Evolutionary conservation across 2,329 filamentous ascomycete genomes (phyloP).

Genomic region (Pyricularia grisea): DNA sequence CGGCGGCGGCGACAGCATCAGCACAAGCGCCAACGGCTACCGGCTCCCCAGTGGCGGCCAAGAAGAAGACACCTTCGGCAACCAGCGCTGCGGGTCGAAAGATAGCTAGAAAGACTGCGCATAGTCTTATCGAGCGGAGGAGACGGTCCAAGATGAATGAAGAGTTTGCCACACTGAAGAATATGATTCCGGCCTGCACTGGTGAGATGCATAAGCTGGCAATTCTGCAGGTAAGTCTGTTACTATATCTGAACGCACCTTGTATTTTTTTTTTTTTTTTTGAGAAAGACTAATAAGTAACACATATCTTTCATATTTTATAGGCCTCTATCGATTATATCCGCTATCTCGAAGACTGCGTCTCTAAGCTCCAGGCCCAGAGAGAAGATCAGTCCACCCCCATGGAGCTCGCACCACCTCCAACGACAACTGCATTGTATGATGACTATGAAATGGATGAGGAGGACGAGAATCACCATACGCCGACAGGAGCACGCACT

Average conservation of each 20-base stretch:
- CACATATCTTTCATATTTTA: neutral
- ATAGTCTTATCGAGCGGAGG: slow-evolving; percentile 86
- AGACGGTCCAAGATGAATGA: slow-evolving; percentile 97
- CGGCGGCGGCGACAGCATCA: slow-evolving; percentile 3
- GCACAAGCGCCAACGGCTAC: slow-evolving; percentile 2
- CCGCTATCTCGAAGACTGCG: slow-evolving; percentile 84
- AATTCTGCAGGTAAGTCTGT: slow-evolving; percentile 68
- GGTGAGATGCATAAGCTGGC: slow-evolving; percentile 98
- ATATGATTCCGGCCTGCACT: slow-evolving; percentile 92
- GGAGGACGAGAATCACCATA: neutral
- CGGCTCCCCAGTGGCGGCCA: slow-evolving; percentile 32
- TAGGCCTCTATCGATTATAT: slow-evolving; percentile 97
- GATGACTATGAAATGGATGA: slow-evolving; percentile 1
- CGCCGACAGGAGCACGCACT: neutral
- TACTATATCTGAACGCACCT: neutral
- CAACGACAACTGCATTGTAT: slow-evolving; percentile 41
- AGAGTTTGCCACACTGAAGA: slow-evolving; percentile 86
- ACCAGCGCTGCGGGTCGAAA: slow-evolving; percentile 85
- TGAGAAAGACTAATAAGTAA: neutral
- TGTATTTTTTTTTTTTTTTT: too few relatives aligned
- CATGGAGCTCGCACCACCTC: slow-evolving; percentile 18
- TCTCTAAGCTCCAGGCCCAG: slow-evolving; percentile 65
- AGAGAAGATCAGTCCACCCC: slow-evolving; percentile 23
- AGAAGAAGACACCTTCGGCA: slow-evolving; percentile 68
- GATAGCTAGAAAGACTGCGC: slow-evolving; percentile 90